Percentiles rank a stretch among this genome's conserved stretches.
phyloP scores from a whole-genome alignment of 2,329 filamentous ascomycete species.

The Fusarium sp. region DNA sequence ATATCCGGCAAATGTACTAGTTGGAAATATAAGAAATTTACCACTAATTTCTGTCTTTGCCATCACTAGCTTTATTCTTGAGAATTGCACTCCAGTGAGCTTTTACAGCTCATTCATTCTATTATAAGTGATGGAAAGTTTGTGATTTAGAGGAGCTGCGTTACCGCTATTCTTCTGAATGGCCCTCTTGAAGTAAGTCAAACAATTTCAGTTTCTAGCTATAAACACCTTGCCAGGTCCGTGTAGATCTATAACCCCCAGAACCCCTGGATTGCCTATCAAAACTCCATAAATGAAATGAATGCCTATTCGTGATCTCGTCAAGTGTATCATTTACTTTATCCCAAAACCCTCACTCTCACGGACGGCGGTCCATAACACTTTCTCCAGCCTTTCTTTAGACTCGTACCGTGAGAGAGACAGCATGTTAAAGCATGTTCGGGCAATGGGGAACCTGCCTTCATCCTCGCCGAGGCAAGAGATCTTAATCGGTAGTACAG shows the following conservation, averaged over 20 bases:
- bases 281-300: conserved; percentile 41
- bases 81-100: background rate
- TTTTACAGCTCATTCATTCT: background rate
- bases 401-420: conserved; percentile 81
- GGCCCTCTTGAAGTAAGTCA: background rate
- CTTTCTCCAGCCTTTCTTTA: conserved; percentile 75
- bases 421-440: conserved; percentile 92
- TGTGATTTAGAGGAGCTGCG: background rate
- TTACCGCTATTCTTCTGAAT: background rate
- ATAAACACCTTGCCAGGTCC: conserved; percentile 4
- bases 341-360: conserved; percentile 95
- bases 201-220: conserved; percentile 13
- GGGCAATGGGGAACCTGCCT: conserved; percentile 83
- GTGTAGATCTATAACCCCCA: conserved; percentile 32
- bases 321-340: conserved; percentile 67
- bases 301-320: conserved; percentile 38
- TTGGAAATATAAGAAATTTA: conserved; percentile 45
- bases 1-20: conserved; percentile 49
- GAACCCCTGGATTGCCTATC: conserved; percentile 5
- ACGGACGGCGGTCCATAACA: conserved; percentile 88
- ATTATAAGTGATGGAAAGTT: background rate
- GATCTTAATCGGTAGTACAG: conserved; percentile 83
- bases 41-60: conserved; percentile 11
- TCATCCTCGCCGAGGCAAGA: conserved; percentile 82
- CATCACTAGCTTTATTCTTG: background rate